Conservation (phyloP, 495 filamentous ascomycete species). For the Lepidopterella palustris region DNA sequence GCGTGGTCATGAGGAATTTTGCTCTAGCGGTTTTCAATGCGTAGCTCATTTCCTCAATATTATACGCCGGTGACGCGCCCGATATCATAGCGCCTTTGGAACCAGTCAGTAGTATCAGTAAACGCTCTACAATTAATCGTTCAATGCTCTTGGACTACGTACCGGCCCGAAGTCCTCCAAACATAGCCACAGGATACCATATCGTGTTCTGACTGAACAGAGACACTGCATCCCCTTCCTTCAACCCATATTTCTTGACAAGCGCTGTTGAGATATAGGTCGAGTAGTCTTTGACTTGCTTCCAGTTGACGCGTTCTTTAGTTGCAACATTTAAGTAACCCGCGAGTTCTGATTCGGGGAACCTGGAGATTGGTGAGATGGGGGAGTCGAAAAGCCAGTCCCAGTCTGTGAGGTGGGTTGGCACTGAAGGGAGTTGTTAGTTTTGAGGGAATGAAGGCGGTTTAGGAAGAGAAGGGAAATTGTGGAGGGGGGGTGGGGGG, state of each 20-base stretch:
- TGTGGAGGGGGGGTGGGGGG: not conserved
- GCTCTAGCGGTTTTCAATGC: slow-evolving; percentile 48
- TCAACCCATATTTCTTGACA: slow-evolving; percentile 45
- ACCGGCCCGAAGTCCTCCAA: slow-evolving; percentile 44
- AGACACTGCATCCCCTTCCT: slow-evolving; percentile 45
- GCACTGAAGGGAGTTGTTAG: slow-evolving; percentile 41
- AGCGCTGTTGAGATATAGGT: slow-evolving; percentile 53
- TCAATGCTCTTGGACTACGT: not conserved
- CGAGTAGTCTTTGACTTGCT: slow-evolving; percentile 45
- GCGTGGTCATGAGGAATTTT: slow-evolving; percentile 51
- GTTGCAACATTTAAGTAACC: slow-evolving; percentile 53
- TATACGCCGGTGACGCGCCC: slow-evolving; percentile 54
- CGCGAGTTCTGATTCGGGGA: slow-evolving; percentile 36
- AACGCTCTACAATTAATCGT: not conserved
- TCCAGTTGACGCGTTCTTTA: slow-evolving; percentile 49
- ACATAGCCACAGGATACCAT: slow-evolving; percentile 56
- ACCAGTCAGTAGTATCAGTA: not conserved
- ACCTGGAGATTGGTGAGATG: slow-evolving; percentile 40
- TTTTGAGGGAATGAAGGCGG: too few relatives aligned
- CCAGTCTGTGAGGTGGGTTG: slow-evolving; percentile 50
- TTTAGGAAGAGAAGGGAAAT: not conserved
- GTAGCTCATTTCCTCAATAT: slow-evolving; percentile 57
- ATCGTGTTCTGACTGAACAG: slow-evolving; percentile 54
- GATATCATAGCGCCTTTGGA: slow-evolving; percentile 44
- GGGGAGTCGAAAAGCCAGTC: slow-evolving; percentile 54